Evolutionary conservation across 148 eudicot species (phyloP), one percentile per base, ranked within the genome.

Genomic region (Fallopia convolvulus): DNA sequence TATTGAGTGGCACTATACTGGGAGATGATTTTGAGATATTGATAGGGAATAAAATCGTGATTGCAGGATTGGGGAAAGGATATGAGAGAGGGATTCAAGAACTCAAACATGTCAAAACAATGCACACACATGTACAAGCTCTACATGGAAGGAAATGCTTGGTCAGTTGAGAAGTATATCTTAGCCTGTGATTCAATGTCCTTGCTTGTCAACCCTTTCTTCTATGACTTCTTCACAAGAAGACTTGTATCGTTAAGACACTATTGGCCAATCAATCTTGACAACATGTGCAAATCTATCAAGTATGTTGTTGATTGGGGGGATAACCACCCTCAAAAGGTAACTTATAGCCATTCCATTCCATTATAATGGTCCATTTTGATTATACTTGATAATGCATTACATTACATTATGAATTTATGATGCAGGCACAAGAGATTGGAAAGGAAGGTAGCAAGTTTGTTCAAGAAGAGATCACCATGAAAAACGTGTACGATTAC

Each of bases 101-200:
- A 84, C 63, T 86, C 89, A 10, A 81, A 80, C 23, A 78, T 86
- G 79, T 82, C 60, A 78, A 81, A 84, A 63, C 89, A 86, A 63
- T 86, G 89, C 76, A 82, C 83, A 13, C 72, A 86, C 77, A 86
- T 85, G 87, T 86, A 88, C 83, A 90, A 90, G 83, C 84, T 90
- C 32, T 90, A 90, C 48, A 84, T 85, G 53, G 94, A 90, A 75
- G 94, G 91, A 39, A 82, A 82, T 30, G 82, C 91, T 48, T 88
- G 94, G 94, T 90, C 94, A 39, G 91, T 90, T 40, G 85, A 90
- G 58, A 90, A 90, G 56, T 90, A 88, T 66, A 90, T 90, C 55
- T 74, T 90, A 71, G 89, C 91, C 0, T 90, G 94, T 72, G 90
- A 88, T 68, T 81, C 94, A 2, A 81, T 90, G 86, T 74, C 81